Evolutionary conservation across 768 basidiomycete species (phyloP), one percentile per base, ranked within the genome.

Genomic region (Serendipita indica): DNA sequence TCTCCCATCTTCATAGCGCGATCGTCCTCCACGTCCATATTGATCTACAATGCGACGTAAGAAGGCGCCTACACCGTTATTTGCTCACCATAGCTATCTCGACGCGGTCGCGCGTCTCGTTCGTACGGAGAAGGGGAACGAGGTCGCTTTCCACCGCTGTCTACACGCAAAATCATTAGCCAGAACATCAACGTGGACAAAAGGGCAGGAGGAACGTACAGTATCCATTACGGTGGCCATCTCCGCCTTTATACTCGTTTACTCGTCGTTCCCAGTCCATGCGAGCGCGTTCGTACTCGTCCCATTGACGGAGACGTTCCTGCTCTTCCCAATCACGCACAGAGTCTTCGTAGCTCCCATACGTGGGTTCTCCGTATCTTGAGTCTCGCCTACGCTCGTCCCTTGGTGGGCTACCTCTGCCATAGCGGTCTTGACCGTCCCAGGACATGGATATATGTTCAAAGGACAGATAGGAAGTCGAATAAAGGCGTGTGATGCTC

Each of bases 251-350:
- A 28, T 54, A 54, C 49, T 54, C 49, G 49, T 54, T 22, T 16
- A 54, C 30, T 32, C 49, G 49, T 27, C 49, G 20, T 30, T 54
- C 49, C 49, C 49, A 54, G 16, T 54, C 49, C 10, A 25, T 13
- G n/a, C 49, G 20, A 10, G 49, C 49, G 10, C 49, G 20, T 27
- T 54, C 49, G n/a, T 54, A 54, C 49, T 54, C 49, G 20, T 54
- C 49, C 49, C 49, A 54, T 54, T 54, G 49, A 32, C 49, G 49
- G n/a, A 54, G 49, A 10, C 49, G 49, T 54, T 54, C 49, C 49
- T 54, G 49, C 30, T 54, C 49, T 54, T 54, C 49, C 49, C 49
- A 54, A 27, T 54, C 49, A 22, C 49, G 49, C 4, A 54, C 49
- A 20, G 20, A 27, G 22, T 54, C 49, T 27, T 54, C 49, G 2